These are phyloP conservation scores for Sutorius eximius DNA, from an alignment of 1,284 basidiomycete genomes.

Conservation along the genomic window DNA sequence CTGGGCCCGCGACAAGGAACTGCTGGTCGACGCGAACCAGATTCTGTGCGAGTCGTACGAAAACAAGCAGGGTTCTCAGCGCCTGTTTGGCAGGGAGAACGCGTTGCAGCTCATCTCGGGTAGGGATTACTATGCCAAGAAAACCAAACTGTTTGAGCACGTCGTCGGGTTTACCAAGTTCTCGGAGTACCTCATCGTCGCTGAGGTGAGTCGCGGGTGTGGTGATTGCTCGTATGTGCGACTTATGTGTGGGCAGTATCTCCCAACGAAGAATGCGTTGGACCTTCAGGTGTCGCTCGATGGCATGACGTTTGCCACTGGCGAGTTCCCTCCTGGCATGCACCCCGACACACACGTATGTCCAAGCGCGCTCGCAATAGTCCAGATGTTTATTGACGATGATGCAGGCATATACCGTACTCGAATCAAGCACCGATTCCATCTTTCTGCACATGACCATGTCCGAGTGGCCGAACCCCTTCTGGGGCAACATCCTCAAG, in stretches of 20 bases:
- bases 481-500: conserved; percentile 92
- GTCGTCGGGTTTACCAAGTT: conserved; percentile 97
- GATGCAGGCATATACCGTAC: conserved; percentile 82
- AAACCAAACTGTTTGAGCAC: conserved; percentile 78
- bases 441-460: conserved; percentile 97
- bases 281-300: conserved; percentile 92
- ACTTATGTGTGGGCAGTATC: conserved; percentile 47
- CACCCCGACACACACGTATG: conserved; percentile 82
- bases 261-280: conserved; percentile 58
- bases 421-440: conserved; percentile 91
- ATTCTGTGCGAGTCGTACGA: conserved; percentile 92
- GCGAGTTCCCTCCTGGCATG: conserved; percentile 89
- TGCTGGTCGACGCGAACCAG: conserved; percentile 80
- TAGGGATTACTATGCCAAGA: conserved; percentile 69
- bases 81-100: conserved; percentile 56
- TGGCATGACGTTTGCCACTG: conserved; percentile 80
- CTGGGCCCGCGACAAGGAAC: conserved; percentile 83
- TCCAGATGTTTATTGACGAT: conserved; percentile 2
- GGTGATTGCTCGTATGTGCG: background rate
- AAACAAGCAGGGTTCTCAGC: conserved; percentile 83
- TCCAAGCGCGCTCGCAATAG: conserved; percentile 2
- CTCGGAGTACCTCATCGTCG: conserved; percentile 92
- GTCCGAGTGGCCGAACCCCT: conserved; percentile 69
- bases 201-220: conserved; percentile 62
- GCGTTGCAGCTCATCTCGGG: conserved; percentile 83